Conservation (phyloP, 1,139 yeast species). For the Hyphopichia fennica region DNA sequence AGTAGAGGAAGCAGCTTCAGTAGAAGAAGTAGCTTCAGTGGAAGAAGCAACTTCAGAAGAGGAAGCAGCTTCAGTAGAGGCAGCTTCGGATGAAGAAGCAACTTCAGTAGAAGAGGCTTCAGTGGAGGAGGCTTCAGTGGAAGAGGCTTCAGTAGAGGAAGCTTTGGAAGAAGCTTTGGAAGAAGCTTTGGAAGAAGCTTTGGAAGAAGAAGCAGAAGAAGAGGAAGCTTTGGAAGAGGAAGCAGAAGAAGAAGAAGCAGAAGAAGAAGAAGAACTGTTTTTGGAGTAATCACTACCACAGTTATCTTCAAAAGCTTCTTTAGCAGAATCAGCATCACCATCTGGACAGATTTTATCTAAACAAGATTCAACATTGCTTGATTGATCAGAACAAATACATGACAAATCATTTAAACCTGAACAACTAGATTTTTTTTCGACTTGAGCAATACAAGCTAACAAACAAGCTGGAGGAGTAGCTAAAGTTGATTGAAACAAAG, state of each 20-base stretch:
- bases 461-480: constrained; percentile 91
- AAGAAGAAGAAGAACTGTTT: constrained; percentile 26
- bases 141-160: constrained; percentile 19
- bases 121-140: constrained; percentile 14
- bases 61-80: constrained; percentile 14
- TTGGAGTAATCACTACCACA: constrained; percentile 45
- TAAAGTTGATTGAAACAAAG: constrained; percentile 47
- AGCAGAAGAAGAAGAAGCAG: constrained; percentile 27
- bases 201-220: constrained; percentile 16
- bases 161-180: constrained; percentile 24
- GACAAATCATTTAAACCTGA: constrained; percentile 56
- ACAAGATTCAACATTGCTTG: constrained; percentile 55
- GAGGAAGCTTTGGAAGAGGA: constrained; percentile 25
- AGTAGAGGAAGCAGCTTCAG: constrained; percentile 9
- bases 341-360: constrained; percentile 65
- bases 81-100: constrained; percentile 7
- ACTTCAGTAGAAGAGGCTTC: constrained; percentile 14
- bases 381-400: constrained; percentile 64
- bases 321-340: constrained; percentile 57
- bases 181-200: constrained; percentile 16
- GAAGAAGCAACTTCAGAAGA: constrained; percentile 8
- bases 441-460: constrained; percentile 81
- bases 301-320: constrained; percentile 51
- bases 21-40: constrained; percentile 9
- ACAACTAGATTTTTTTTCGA: constrained; percentile 58